phyloP scores from a whole-genome alignment of 2,329 filamentous ascomycete genomes.

The Epichloe gansuensis region DNA sequence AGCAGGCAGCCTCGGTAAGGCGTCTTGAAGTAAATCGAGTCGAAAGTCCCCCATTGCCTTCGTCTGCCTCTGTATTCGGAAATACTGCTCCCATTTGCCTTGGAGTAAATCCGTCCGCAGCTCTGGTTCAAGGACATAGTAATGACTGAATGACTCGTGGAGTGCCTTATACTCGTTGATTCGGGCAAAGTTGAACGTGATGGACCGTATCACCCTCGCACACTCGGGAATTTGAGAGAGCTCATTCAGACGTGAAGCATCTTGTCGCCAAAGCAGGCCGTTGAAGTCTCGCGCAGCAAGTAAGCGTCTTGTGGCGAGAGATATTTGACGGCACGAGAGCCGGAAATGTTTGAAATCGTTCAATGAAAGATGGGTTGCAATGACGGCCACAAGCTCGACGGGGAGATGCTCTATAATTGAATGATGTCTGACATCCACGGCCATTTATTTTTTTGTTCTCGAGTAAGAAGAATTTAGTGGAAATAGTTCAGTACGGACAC shows the following conservation, averaged over 20 bases:
- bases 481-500: background rate
- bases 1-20: slow-evolving; percentile 9
- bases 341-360: slow-evolving; percentile 28
- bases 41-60: background rate
- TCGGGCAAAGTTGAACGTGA: slow-evolving; percentile 33
- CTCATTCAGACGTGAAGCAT: slow-evolving; percentile 29
- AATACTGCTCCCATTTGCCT: slow-evolving; percentile 24
- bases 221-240: slow-evolving; percentile 31
- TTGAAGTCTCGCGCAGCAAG: slow-evolving; percentile 29
- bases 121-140: slow-evolving; percentile 25
- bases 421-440: background rate
- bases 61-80: slow-evolving; percentile 21
- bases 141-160: slow-evolving; percentile 21
- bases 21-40: background rate
- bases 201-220: slow-evolving; percentile 26
- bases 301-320: slow-evolving; percentile 30
- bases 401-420: slow-evolving; percentile 15
- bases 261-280: slow-evolving; percentile 31
- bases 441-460: background rate
- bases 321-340: slow-evolving; percentile 23
- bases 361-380: slow-evolving; percentile 28
- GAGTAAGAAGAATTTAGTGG: background rate
- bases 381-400: slow-evolving; percentile 27
- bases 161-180: slow-evolving; percentile 28
- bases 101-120: slow-evolving; percentile 22